Evolutionary conservation across 2,329 filamentous ascomycete genomes (phyloP), one percentile per base, ranked within the genome.

Genomic region (Stromatinia cepivora): DNA sequence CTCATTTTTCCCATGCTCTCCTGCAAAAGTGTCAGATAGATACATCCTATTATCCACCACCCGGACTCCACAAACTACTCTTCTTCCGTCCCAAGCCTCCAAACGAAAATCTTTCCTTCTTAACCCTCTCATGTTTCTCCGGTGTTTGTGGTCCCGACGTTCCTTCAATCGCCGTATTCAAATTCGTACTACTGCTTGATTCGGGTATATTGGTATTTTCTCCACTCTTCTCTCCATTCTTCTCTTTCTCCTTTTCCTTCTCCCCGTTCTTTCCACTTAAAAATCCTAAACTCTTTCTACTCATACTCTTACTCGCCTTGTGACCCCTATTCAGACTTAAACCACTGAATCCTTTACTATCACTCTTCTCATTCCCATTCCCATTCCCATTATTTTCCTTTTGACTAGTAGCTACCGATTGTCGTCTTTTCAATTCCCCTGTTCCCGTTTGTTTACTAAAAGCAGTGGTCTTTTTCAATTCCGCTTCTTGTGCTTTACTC

Each of bases 291-390:
- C 91, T 91, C 79, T 90, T 92, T 72, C 90, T 87, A 62, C 91
- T 76, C 82, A 97, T 86, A 72, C 92, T 93, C 81, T 92, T 94
- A 79, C 90, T 92, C 13, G 88, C 88, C 67, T 89, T 85, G 74
- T 89, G 87, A 72, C 91, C 88, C 57, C 92, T 85, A 75, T 67
- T 75, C 28, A 77, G 69, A 15, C 70, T 71, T 8, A 71, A 58
- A 34, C 73, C 50, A 28, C 69, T 69, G 45, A 87, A 83, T 7
- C 83, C 81, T 31, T 73, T 72, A 10, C 58, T 63, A 45, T 72
- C 48, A 34, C 39, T 54, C 69, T 73, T 50, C 42, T 75, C 74
- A 50, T 73, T 74, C 36, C 69, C 67, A 50, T 73, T 73, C 28
- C 70, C 69, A 56, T 72, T 73, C 39, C 70, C 70, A 56, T 53